Conservation (phyloP, 306 rosid species). For the Coriaria nepalensis region DNA sequence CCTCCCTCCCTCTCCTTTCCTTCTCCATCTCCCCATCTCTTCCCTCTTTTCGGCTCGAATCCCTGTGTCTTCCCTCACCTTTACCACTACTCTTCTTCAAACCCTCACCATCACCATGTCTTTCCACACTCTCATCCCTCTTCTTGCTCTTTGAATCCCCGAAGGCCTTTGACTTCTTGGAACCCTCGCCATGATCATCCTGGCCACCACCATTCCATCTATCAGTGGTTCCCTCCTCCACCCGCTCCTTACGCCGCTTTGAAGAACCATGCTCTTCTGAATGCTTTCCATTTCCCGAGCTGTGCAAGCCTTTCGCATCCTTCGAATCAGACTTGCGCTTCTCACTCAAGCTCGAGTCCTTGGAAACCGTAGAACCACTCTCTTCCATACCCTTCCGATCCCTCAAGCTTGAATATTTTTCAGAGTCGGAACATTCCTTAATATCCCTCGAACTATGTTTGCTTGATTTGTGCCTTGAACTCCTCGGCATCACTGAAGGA, state of each 20-base stretch:
- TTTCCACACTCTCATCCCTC: constrained; percentile 56
- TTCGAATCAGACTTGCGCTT: constrained; percentile 76
- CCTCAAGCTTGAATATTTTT: constrained; percentile 52
- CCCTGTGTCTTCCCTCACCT: constrained; percentile 72
- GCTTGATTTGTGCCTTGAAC: constrained; percentile 92
- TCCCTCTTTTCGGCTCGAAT: constrained; percentile 61
- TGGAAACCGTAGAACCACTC: constrained; percentile 40
- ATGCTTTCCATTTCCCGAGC: constrained; percentile 51
- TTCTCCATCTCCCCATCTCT: constrained; percentile 45
- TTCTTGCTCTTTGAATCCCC: constrained; percentile 71
- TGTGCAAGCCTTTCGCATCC: constrained; percentile 38
- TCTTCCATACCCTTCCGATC: constrained; percentile 80
- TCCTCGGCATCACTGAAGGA: constrained; percentile 70
- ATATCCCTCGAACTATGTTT: constrained; percentile 76
- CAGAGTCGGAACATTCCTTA: constrained; percentile 81
- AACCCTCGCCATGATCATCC: constrained; percentile 46
- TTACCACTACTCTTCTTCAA: constrained; percentile 59
- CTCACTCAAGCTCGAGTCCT: constrained; percentile 49
- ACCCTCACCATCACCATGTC: constrained; percentile 57
- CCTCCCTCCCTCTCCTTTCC: constrained; percentile 63
- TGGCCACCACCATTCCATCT: constrained; percentile 96
- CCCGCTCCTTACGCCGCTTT: constrained; percentile 70
- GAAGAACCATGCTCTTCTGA: constrained; percentile 55
- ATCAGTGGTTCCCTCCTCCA: constrained; percentile 50
- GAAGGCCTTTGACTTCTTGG: constrained; percentile 43